phyloP scores from a whole-genome alignment of 345 rosid genomes.

The Hevea brasiliensis region DNA sequence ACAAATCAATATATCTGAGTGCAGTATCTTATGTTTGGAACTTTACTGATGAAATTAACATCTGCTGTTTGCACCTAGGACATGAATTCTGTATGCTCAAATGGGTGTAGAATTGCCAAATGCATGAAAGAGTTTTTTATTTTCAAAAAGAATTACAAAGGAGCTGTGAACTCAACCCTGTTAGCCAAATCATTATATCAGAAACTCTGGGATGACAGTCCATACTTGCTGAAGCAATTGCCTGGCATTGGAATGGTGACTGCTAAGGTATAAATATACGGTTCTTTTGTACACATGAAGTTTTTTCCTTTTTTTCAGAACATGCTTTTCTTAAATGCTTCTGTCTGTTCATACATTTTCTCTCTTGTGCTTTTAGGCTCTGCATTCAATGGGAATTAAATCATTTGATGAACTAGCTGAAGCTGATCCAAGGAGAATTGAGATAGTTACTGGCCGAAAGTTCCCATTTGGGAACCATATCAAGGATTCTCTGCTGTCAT shows the following conservation, averaged over 20 bases:
- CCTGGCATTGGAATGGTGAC: constrained; percentile 98
- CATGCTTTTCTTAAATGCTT: not conserved
- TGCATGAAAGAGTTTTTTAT: constrained; percentile 94
- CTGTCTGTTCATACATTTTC: not conserved
- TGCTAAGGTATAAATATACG: constrained; percentile 63
- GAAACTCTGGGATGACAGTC: constrained; percentile 96
- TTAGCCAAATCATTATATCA: constrained; percentile 89
- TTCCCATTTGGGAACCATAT: constrained; percentile 96
- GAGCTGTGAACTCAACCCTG: constrained; percentile 66
- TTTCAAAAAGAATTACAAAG: constrained; percentile 76
- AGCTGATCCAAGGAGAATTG: constrained; percentile 96
- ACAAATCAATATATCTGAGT: constrained; percentile 3
- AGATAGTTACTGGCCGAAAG: constrained; percentile 86
- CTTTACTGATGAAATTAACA: constrained; percentile 25
- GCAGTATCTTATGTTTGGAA: constrained; percentile 17
- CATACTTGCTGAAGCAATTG: constrained; percentile 86
- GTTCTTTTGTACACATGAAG: not conserved
- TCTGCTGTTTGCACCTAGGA: constrained; percentile 53
- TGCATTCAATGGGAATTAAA: constrained; percentile 80
- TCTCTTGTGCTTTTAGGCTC: constrained; percentile 52
- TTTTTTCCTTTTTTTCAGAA: not conserved
- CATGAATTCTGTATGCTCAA: constrained; percentile 74
- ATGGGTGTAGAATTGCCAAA: constrained; percentile 80
- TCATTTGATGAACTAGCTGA: constrained; percentile 83
- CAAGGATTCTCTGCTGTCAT: constrained; percentile 77